These are phyloP conservation scores for Areca catechu DNA, from an alignment of 176 grass and related monocot genomes.

Conservation along the genomic window DNA sequence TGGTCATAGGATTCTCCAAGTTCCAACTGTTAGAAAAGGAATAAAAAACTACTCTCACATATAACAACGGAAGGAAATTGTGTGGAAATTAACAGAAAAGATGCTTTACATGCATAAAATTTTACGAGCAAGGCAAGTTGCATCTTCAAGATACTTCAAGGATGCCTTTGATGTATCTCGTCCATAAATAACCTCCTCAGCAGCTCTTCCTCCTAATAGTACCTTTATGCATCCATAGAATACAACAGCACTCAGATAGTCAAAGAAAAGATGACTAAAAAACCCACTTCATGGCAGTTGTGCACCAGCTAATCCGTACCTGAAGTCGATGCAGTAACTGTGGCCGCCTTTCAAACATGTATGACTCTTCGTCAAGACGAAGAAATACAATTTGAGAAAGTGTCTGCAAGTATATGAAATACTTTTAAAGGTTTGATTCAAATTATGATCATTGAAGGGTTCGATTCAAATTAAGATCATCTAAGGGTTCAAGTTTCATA, in stretches of 20 bases:
- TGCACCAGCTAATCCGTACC: neutral
- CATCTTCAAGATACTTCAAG: conserved; percentile 31
- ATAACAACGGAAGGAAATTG: neutral
- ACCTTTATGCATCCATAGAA: conserved; percentile 10
- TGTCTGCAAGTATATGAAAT: conserved; percentile 7
- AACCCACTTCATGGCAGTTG: too few species aligned
- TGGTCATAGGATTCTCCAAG: conserved; percentile 31
- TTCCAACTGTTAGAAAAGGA: conserved; percentile 23
- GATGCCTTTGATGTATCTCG: conserved; percentile 30
- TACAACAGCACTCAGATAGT: neutral
- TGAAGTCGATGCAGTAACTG: conserved; percentile 24
- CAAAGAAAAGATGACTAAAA: neutral
- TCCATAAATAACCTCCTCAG: conserved; percentile 33
- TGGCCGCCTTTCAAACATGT: conserved; percentile 28
- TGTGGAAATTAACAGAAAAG: neutral
- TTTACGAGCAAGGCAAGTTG: conserved; percentile 35
- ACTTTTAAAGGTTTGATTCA: neutral
- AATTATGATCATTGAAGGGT: too few species aligned
- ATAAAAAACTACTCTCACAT: neutral
- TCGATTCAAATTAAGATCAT: too few species aligned
- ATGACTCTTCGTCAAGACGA: conserved; percentile 25
- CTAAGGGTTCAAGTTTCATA: too few species aligned
- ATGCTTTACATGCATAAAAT: conserved; percentile 27
- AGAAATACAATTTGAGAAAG: conserved; percentile 27
- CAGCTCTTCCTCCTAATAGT: conserved; percentile 27